These are phyloP conservation scores for Bipolaris oryzae DNA, from an alignment of 2,329 filamentous ascomycete genomes.

Conservation along the genomic window DNA sequence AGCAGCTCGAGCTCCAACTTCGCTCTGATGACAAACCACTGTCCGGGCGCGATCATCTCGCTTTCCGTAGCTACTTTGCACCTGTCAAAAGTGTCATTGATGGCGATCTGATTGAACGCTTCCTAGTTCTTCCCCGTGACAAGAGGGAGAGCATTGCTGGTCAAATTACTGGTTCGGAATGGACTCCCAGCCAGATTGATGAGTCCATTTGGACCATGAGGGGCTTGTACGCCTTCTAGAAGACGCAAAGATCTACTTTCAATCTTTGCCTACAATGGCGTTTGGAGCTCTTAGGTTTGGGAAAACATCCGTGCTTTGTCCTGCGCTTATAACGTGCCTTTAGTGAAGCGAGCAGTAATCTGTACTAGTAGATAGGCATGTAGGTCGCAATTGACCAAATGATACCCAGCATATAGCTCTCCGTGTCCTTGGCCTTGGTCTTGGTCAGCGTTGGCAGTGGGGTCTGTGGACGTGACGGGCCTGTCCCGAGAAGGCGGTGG, in stretches of 20 bases:
- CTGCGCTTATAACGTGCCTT: constrained; percentile 1
- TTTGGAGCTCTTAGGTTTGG: constrained; percentile 9
- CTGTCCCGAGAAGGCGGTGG: neutral
- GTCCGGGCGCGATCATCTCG: constrained; percentile 90
- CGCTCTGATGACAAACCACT: constrained; percentile 78
- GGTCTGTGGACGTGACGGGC: neutral
- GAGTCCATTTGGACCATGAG: constrained; percentile 72
- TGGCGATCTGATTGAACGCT: constrained; percentile 94
- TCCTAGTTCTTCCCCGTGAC: constrained; percentile 79
- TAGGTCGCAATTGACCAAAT: constrained; percentile 16
- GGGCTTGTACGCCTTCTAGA: constrained; percentile 41
- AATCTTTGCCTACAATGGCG: constrained; percentile 1
- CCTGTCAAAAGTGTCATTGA: constrained; percentile 97
- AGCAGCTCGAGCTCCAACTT: constrained; percentile 87
- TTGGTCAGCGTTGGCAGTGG: neutral
- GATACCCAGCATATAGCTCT: constrained; percentile 10
- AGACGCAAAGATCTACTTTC: neutral
- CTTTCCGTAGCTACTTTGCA: constrained; percentile 94
- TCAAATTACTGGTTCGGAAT: constrained; percentile 79
- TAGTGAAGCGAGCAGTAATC: constrained; percentile 3
- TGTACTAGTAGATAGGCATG: constrained; percentile 17
- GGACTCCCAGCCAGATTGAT: constrained; percentile 82
- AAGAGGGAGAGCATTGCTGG: constrained; percentile 95
- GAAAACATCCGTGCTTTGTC: constrained; percentile 1
- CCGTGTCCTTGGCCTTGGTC: neutral